Evolutionary conservation across 495 filamentous ascomycete species (phyloP).

Genomic region (Xylaria telfairii): DNA sequence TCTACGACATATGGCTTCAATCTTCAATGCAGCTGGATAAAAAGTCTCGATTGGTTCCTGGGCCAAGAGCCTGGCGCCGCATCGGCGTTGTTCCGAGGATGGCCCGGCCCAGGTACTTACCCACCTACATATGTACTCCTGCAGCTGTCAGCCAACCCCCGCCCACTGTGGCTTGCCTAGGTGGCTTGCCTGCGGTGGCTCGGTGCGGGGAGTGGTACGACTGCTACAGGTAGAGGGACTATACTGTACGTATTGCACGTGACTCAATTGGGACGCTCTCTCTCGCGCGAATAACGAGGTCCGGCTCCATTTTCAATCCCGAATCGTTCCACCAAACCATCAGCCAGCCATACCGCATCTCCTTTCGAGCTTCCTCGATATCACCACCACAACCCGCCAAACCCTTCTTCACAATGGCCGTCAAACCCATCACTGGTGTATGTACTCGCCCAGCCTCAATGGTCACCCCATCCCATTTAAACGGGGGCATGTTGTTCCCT

Average conservation of each 20-base stretch:
- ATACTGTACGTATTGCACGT: conserved; percentile 16
- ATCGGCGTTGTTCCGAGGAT: conserved; percentile 16
- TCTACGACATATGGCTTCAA: neutral
- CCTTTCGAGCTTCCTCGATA: conserved; percentile 19
- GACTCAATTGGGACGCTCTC: conserved; percentile 20
- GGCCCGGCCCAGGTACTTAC: conserved; percentile 2
- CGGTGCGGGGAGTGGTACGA: neutral
- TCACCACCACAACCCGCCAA: conserved; percentile 27
- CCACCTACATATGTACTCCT: neutral
- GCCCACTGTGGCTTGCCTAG: conserved; percentile 15
- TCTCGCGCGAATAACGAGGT: conserved; percentile 24
- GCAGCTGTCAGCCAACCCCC: neutral
- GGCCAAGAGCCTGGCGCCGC: neutral
- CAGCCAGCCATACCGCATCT: conserved; percentile 20
- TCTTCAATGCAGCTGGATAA: conserved; percentile 14
- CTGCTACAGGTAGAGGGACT: too few relatives aligned
- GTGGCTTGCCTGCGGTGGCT: too few relatives aligned
- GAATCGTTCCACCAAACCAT: conserved; percentile 32
- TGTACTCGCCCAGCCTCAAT: conserved; percentile 32
- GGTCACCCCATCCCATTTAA: conserved; percentile 11
- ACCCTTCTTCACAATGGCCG: conserved; percentile 47
- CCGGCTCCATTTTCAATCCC: conserved; percentile 24
- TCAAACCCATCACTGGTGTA: conserved; percentile 52
- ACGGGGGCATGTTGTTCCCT: neutral
- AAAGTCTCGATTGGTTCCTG: conserved; percentile 20